Conservation (phyloP, 1,284 basidiomycete genomes). For the Thelephora terrestris region DNA sequence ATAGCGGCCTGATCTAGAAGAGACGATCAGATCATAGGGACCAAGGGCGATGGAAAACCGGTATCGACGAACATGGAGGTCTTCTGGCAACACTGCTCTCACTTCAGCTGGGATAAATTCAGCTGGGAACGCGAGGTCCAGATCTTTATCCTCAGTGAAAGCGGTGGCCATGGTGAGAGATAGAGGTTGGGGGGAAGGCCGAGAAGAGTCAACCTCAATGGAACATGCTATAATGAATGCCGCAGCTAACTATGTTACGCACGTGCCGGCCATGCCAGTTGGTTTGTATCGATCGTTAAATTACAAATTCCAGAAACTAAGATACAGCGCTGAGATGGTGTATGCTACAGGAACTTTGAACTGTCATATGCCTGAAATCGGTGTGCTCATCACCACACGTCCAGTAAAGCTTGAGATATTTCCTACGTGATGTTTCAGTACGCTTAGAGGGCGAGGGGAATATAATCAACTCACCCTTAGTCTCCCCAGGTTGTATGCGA, state of each 20-base stretch:
- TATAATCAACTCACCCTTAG: constrained; percentile 42
- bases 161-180: constrained; percentile 4
- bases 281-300: too few species aligned
- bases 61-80: constrained; percentile 39
- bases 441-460: not conserved
- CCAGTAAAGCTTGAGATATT: constrained; percentile 39
- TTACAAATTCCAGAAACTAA: too few species aligned
- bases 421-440: constrained; percentile 29
- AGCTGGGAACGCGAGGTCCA: constrained; percentile 69
- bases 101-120: constrained; percentile 57
- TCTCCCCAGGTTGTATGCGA: constrained; percentile 56
- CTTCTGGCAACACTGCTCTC: constrained; percentile 41
- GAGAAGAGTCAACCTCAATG: too few species aligned
- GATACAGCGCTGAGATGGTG: too few species aligned
- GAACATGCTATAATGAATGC: too few species aligned
- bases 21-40: not conserved
- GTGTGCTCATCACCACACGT: constrained; percentile 11
- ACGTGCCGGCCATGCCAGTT: too few species aligned
- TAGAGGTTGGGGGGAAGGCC: too few species aligned
- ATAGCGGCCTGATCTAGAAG: constrained; percentile 76
- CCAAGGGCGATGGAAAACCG: constrained; percentile 3
- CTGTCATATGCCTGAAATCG: too few species aligned
- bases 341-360: too few species aligned
- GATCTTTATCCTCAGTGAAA: constrained; percentile 58
- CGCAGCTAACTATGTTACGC: too few species aligned